phyloP scores from a whole-genome alignment of 805 yeast species.

The Ogataea glucozyma region DNA sequence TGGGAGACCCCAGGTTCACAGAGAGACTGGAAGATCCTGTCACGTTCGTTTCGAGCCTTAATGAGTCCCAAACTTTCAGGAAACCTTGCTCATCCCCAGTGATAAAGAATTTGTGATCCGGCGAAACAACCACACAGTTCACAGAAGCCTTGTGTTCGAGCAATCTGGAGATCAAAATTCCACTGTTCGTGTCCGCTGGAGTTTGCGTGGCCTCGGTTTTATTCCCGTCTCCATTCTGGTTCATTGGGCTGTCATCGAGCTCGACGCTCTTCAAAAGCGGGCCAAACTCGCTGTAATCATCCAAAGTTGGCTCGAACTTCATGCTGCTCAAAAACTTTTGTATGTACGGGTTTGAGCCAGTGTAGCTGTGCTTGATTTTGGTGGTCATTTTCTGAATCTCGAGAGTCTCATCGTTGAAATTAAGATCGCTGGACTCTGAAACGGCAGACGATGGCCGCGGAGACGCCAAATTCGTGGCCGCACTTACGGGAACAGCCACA shows the following conservation, averaged over 20 bases:
- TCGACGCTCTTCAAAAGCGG: constrained; percentile 23
- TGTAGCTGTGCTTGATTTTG: constrained; percentile 53
- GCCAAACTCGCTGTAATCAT: constrained; percentile 73
- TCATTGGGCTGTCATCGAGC: not conserved
- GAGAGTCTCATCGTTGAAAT: constrained; percentile 30
- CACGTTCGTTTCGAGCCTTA: constrained; percentile 62
- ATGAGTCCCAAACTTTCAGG: constrained; percentile 76
- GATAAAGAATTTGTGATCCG: constrained; percentile 64
- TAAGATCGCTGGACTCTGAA: constrained; percentile 24
- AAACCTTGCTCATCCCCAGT: constrained; percentile 78
- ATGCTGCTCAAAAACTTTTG: constrained; percentile 53
- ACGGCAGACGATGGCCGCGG: constrained; percentile 16
- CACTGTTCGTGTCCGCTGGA: constrained; percentile 28
- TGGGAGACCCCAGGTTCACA: constrained; percentile 48
- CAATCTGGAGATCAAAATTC: constrained; percentile 60
- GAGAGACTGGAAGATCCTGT: constrained; percentile 49
- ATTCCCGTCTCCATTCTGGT: not conserved
- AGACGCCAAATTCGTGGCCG: constrained; percentile 7
- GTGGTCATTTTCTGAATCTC: constrained; percentile 29
- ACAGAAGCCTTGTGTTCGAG: constrained; percentile 62
- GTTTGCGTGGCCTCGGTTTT: not conserved
- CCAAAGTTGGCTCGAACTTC: constrained; percentile 55
- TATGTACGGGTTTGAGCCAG: constrained; percentile 67
- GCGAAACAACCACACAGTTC: constrained; percentile 57
- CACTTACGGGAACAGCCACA: constrained; percentile 2